phyloP scores from a whole-genome alignment of 176 grass and related monocot species.

The Saccharum officinarum region DNA sequence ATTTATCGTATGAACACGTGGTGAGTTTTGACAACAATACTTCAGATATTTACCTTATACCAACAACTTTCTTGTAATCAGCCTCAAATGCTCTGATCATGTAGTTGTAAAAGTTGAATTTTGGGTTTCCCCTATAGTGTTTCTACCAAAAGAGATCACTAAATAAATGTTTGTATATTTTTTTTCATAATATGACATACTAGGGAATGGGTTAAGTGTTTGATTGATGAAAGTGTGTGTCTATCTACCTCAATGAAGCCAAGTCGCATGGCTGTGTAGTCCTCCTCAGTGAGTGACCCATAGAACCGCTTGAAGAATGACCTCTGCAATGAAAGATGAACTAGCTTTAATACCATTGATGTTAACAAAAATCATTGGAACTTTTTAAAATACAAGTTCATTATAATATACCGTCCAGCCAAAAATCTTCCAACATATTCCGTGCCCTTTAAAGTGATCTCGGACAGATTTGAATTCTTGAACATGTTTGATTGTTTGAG shows the following conservation, averaged over 20 bases:
- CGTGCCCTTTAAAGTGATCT: slow-evolving; percentile 42
- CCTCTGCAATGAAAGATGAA: slow-evolving; percentile 37
- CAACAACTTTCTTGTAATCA: slow-evolving; percentile 87
- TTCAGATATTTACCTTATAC: slow-evolving; percentile 65
- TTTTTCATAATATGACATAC: not conserved
- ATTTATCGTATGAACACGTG: not conserved
- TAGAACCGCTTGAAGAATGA: slow-evolving; percentile 90
- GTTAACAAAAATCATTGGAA: not conserved
- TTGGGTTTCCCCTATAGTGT: slow-evolving; percentile 60
- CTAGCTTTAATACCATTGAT: not conserved
- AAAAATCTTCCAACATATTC: slow-evolving; percentile 42
- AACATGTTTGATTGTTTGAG: slow-evolving; percentile 48
- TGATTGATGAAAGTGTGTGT: not conserved
- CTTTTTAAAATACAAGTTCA: not conserved
- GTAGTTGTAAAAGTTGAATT: slow-evolving; percentile 84
- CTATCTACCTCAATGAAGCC: slow-evolving; percentile 74
- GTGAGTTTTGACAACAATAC: not conserved
- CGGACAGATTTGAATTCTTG: slow-evolving; percentile 45
- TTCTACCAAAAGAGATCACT: slow-evolving; percentile 32
- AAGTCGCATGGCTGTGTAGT: slow-evolving; percentile 72
- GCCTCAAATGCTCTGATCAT: slow-evolving; percentile 85
- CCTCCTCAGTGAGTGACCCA: slow-evolving; percentile 58
- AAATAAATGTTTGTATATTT: not conserved
- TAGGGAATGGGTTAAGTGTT: not conserved
- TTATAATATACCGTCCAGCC: slow-evolving; percentile 55